Conservation (phyloP, 805 yeast species). For the Jamesozyma piceae region DNA sequence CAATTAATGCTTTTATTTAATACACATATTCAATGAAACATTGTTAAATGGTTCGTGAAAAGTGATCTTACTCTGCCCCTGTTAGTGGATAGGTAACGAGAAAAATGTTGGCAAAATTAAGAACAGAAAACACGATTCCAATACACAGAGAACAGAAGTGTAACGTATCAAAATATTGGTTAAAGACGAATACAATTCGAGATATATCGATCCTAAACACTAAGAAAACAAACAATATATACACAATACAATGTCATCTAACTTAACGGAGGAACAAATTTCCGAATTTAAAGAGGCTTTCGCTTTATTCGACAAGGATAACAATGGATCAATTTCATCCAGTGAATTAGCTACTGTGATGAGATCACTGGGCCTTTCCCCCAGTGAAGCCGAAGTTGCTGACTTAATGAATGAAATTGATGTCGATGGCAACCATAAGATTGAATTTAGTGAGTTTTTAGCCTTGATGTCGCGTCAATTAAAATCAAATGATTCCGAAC, state of each 20-base stretch:
- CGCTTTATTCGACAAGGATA: slow-evolving; percentile 91
- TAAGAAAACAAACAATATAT: too few species aligned
- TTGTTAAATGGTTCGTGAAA: background rate
- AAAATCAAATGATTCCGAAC: slow-evolving; percentile 95
- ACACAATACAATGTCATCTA: slow-evolving; percentile 28
- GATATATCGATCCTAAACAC: too few species aligned
- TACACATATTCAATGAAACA: background rate
- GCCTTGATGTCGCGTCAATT: slow-evolving; percentile 87
- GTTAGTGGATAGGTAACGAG: background rate
- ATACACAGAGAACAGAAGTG: too few species aligned
- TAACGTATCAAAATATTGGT: too few species aligned
- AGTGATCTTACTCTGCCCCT: background rate
- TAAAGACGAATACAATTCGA: too few species aligned
- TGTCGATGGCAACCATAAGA: slow-evolving; percentile 84
- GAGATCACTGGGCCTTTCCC: slow-evolving; percentile 98
- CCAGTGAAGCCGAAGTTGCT: slow-evolving; percentile 89
- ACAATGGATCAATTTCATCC: slow-evolving; percentile 94
- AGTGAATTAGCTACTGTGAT: slow-evolving; percentile 94
- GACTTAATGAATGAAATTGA: slow-evolving; percentile 97
- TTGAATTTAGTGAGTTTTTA: slow-evolving; percentile 73
- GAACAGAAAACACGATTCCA: too few species aligned
- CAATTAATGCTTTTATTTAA: too few species aligned
- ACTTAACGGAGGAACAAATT: slow-evolving; percentile 91
- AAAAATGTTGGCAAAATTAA: background rate
- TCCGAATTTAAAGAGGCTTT: slow-evolving; percentile 97